These are phyloP conservation scores for Prunus campanulata DNA, from an alignment of 306 rosid genomes.

Conservation along the genomic window DNA sequence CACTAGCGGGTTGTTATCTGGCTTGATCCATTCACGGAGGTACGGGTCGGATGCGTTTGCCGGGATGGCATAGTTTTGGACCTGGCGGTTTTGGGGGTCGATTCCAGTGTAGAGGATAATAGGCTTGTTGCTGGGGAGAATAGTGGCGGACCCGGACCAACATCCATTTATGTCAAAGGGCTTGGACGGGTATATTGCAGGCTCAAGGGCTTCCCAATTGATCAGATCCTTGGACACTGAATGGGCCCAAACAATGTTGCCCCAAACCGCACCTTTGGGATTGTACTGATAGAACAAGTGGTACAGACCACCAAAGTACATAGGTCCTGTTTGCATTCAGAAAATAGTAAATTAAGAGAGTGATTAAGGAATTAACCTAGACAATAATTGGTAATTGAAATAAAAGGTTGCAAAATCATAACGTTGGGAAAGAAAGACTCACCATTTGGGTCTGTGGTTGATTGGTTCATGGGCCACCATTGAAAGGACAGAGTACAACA, in stretches of 20 bases:
- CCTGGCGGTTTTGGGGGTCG: slow-evolving; percentile 44
- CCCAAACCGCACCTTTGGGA: slow-evolving; percentile 90
- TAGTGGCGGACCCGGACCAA: slow-evolving; percentile 88
- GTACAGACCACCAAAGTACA: slow-evolving; percentile 72
- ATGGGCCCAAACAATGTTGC: slow-evolving; percentile 95
- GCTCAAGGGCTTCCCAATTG: slow-evolving; percentile 65
- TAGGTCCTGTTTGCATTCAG: slow-evolving; percentile 46
- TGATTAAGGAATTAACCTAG: background rate
- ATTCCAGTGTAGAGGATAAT: slow-evolving; percentile 68
- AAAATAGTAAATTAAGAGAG: background rate
- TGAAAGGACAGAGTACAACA: background rate
- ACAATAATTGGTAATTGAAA: background rate
- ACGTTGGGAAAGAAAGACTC: slow-evolving; percentile 10
- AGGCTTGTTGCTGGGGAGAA: slow-evolving; percentile 66
- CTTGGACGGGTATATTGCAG: slow-evolving; percentile 60
- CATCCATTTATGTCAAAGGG: slow-evolving; percentile 75
- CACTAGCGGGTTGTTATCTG: slow-evolving; percentile 56
- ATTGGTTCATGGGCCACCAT: slow-evolving; percentile 18
- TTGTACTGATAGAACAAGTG: slow-evolving; percentile 87
- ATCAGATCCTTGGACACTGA: slow-evolving; percentile 70
- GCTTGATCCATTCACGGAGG: slow-evolving; percentile 63
- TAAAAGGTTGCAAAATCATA: background rate
- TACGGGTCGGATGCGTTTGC: slow-evolving; percentile 54
- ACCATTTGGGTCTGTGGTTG: slow-evolving; percentile 77
- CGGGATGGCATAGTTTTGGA: slow-evolving; percentile 71